Base-by-base conservation (phyloP, 352 stramenopile species). In the Pythium folliculosum region DNA sequence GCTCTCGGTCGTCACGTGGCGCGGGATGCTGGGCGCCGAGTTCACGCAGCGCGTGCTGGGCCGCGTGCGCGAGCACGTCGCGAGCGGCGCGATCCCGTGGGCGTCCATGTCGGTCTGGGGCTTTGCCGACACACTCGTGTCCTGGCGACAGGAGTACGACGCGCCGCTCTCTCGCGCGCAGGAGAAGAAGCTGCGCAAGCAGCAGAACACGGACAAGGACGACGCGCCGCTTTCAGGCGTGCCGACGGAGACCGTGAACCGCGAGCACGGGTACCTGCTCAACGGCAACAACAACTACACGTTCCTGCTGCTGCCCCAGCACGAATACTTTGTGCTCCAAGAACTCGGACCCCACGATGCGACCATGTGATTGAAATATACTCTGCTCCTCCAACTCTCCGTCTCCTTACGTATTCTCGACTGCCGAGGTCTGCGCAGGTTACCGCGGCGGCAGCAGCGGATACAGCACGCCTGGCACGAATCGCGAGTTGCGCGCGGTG, bases 211-310 rank as follows among this genome's bases (percentile, higher is more conserved):
- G 40, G 9, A 47, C 13, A 19, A 19, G 17, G 14, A 47, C 9
- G 40, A 50, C 32, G 32, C 51, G 27, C 17, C 38, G 22, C 8
- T 13, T 3, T 12, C 44, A 2, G 40, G 13, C 14, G 32, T 40
- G 21, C 16, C 13, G 8, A 66, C 25, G 14, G 38, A 60, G 53
- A 48, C 47, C 10, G 60, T 51, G 19, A 65, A 30, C 48, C 75
- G 78, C 56, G 86, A 95, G 60, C 86, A 95, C 65, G 86, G 86
- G 1, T 95, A 80, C 51, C 50, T 93, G n/a, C 60, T 82, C 43
- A 89, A 88, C 70, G 86, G 86, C 21, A 82, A 67, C 76, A 95
- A 95, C 63, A 82, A 90, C 59, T 93, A 89, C 67, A 90, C 81
- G 10, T 54, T 95, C 19, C 45, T 95, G 14, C 60, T 92, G 35